phyloP scores from a whole-genome alignment of 2,329 filamentous ascomycete genomes.

The Colletotrichum orbiculare region DNA sequence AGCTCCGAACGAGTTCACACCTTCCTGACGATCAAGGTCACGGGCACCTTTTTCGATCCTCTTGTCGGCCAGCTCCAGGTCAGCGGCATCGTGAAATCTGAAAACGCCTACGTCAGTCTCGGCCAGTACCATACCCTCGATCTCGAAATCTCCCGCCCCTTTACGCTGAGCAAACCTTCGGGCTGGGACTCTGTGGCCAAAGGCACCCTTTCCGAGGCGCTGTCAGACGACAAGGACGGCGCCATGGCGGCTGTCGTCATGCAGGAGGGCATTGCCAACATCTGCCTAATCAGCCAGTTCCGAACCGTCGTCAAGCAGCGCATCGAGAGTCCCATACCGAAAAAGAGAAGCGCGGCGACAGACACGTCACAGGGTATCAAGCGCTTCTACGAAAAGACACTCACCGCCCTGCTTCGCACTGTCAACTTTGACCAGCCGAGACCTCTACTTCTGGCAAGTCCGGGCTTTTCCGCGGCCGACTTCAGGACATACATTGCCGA shows the following conservation, averaged over 20 bases:
- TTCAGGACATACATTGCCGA: slow-evolving; percentile 81
- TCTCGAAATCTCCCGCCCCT: slow-evolving; percentile 87
- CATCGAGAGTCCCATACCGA: slow-evolving; percentile 74
- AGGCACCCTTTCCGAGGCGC: slow-evolving; percentile 80
- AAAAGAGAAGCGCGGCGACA: slow-evolving; percentile 72
- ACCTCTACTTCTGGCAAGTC: slow-evolving; percentile 86
- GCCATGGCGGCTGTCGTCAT: slow-evolving; percentile 92
- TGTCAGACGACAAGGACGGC: slow-evolving; percentile 81
- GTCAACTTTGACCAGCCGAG: slow-evolving; percentile 78
- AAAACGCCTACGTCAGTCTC: slow-evolving; percentile 63
- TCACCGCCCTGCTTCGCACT: slow-evolving; percentile 80
- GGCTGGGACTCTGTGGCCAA: slow-evolving; percentile 89
- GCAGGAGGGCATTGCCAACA: slow-evolving; percentile 87
- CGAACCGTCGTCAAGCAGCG: slow-evolving; percentile 80
- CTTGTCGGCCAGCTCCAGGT: slow-evolving; percentile 65
- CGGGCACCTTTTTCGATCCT: slow-evolving; percentile 69
- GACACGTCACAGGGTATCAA: slow-evolving; percentile 78
- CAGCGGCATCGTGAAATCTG: slow-evolving; percentile 63
- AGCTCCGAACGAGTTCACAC: slow-evolving; percentile 64
- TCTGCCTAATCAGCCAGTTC: slow-evolving; percentile 84
- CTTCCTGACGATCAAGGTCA: slow-evolving; percentile 67
- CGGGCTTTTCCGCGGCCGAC: slow-evolving; percentile 84
- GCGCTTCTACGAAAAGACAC: slow-evolving; percentile 81
- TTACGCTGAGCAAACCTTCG: slow-evolving; percentile 84
- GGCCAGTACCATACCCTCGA: slow-evolving; percentile 75